Base-by-base conservation (phyloP, 176 grass and related monocot genomes). In the Juncus effusus region DNA sequence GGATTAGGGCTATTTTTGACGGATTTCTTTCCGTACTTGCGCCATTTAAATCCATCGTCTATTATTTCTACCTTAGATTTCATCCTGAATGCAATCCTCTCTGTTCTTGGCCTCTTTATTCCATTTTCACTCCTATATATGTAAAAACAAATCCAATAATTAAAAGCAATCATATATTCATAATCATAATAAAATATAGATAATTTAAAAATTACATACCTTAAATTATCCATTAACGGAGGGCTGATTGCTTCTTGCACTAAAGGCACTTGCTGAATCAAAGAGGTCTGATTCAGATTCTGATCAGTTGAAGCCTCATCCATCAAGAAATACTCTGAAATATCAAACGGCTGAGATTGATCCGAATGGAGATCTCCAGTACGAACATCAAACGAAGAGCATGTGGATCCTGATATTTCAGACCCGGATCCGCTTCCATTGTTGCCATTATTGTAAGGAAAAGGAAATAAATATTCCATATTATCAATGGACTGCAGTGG, bases 1-100 rank as follows among this genome's bases (percentile, higher is more conserved):
- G 88, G 94, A 69, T 97, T 97, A 45, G 85, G 83, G 80, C 85
- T 97, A 67, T 86, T 84, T 74, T 97, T 97, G 11, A 97, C 88
- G 4, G 78, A 78, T 40, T 97, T 97, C 69, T 97, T 97, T 7
- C 94, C 94, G 11, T 97, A 97, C 56, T 97, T 92, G 74, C 94
- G 81, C 94, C 94, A 97, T 61, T 97, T 97, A 70, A 89, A 97
- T 7, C 94, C 94, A 35, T 97, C 88, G 47, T 97, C 85, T 67
- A 97, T 38, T 12, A 93, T 84, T 64, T 97, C 94, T 50, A 89
- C 73, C 51, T 93, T 77, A 0, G 88, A 93, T 50, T 73, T 78
- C 56, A 83, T 97, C 65, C 85, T 76, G 68, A 97, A 97, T 51
- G 85, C 94, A 35, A 92, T 87, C 77, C 83, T 89, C 12, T 83